phyloP scores from a whole-genome alignment of 345 rosid species.

The Raphanus raphanistrum region DNA sequence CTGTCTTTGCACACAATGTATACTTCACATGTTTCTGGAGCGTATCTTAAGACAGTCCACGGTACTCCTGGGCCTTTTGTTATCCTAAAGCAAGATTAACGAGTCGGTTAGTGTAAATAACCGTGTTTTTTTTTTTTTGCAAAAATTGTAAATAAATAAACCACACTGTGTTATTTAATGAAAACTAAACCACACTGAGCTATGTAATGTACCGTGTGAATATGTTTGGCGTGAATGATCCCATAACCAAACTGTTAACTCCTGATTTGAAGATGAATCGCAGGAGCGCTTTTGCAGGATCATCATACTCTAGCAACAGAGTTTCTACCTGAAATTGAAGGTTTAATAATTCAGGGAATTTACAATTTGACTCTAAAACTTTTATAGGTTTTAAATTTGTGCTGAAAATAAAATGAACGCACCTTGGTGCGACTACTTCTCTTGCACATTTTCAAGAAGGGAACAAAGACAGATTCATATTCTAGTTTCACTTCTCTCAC shows the following conservation, averaged over 20 bases:
- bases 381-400: neutral
- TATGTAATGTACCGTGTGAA: slow-evolving; percentile 48
- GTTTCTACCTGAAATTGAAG: slow-evolving; percentile 58
- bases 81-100: slow-evolving; percentile 48
- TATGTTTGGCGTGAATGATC: slow-evolving; percentile 56
- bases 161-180: neutral
- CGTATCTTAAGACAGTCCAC: slow-evolving; percentile 48
- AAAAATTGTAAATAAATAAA: too few species aligned
- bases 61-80: slow-evolving; percentile 58
- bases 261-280: slow-evolving; percentile 49
- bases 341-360: neutral
- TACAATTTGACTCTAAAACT: neutral
- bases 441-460: slow-evolving; percentile 63
- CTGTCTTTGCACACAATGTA: slow-evolving; percentile 52
- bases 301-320: slow-evolving; percentile 63
- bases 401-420: neutral
- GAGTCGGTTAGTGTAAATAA: neutral
- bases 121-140: too few species aligned
- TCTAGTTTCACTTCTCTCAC: slow-evolving; percentile 58
- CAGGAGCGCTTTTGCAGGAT: slow-evolving; percentile 66
- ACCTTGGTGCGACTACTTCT: slow-evolving; percentile 37
- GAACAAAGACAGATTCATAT: slow-evolving; percentile 49
- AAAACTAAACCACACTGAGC: neutral
- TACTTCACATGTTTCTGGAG: slow-evolving; percentile 56
- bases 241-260: slow-evolving; percentile 63